phyloP scores from a whole-genome alignment of 1,284 basidiomycete species.

The Lentinus polychrous region DNA sequence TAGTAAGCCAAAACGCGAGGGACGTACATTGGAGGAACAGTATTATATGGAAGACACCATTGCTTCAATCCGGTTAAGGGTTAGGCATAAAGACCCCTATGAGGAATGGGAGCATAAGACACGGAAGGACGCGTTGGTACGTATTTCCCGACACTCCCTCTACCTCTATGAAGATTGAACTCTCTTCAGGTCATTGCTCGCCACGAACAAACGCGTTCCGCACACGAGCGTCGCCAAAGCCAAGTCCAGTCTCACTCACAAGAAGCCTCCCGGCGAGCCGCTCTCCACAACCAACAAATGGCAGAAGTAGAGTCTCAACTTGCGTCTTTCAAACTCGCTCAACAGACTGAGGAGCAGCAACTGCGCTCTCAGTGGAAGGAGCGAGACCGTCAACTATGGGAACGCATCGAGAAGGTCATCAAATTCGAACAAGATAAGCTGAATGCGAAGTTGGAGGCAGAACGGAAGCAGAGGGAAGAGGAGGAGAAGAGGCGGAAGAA shows the following conservation, averaged over 20 bases:
- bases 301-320: slow-evolving; percentile 42
- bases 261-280: slow-evolving; percentile 32
- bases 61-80: slow-evolving; percentile 59
- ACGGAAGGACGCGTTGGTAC: slow-evolving; percentile 62
- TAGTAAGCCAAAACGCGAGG: slow-evolving; percentile 15
- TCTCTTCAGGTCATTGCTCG: slow-evolving; percentile 48
- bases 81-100: slow-evolving; percentile 64
- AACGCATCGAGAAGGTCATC: slow-evolving; percentile 58
- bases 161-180: not conserved
- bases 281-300: slow-evolving; percentile 39
- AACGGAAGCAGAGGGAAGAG: slow-evolving; percentile 39
- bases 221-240: slow-evolving; percentile 31
- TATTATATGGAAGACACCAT: slow-evolving; percentile 59
- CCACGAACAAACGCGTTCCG: slow-evolving; percentile 38
- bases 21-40: slow-evolving; percentile 35
- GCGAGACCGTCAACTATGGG: slow-evolving; percentile 47
- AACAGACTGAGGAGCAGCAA: slow-evolving; percentile 39
- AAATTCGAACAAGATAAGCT: slow-evolving; percentile 59
- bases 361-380: slow-evolving; percentile 42
- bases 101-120: slow-evolving; percentile 72
- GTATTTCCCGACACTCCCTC: slow-evolving; percentile 21
- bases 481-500: slow-evolving; percentile 30
- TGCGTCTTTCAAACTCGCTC: slow-evolving; percentile 33
- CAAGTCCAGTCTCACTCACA: slow-evolving; percentile 31
- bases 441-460: slow-evolving; percentile 42